phyloP scores from a whole-genome alignment of 225 moss, liverwort and hornwort species.

The Straminergon stramineum region DNA sequence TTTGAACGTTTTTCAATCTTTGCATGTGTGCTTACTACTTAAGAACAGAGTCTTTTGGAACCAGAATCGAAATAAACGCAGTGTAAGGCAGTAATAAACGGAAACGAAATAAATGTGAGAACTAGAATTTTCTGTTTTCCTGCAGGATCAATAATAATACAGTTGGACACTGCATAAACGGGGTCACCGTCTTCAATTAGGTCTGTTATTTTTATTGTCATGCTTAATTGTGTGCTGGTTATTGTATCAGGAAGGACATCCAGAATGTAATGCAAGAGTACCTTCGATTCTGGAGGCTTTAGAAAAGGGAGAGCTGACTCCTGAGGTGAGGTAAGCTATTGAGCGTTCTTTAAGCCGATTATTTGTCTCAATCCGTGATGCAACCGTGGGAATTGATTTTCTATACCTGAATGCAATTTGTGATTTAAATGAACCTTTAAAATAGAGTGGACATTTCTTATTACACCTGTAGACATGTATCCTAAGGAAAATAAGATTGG shows the following conservation, averaged over 20 bases:
- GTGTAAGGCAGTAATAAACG: background rate
- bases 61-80: background rate
- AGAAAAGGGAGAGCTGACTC: conserved; percentile 69
- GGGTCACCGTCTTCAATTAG: background rate
- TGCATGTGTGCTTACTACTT: too few species aligned
- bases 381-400: background rate
- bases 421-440: background rate
- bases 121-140: background rate
- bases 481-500: background rate
- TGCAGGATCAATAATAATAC: background rate
- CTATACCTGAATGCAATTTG: background rate
- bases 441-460: background rate
- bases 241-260: conserved; percentile 76
- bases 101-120: background rate
- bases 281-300: conserved; percentile 71
- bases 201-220: background rate
- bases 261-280: conserved; percentile 90
- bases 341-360: background rate
- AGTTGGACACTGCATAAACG: background rate
- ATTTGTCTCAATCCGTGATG: background rate
- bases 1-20: background rate
- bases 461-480: background rate
- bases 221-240: background rate
- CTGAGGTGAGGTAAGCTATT: conserved; percentile 75
- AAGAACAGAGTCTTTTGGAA: background rate